Evolutionary conservation across 2,329 filamentous ascomycete genomes (phyloP), one percentile per base, ranked within the genome.

Genomic region (Monilinia laxa): DNA sequence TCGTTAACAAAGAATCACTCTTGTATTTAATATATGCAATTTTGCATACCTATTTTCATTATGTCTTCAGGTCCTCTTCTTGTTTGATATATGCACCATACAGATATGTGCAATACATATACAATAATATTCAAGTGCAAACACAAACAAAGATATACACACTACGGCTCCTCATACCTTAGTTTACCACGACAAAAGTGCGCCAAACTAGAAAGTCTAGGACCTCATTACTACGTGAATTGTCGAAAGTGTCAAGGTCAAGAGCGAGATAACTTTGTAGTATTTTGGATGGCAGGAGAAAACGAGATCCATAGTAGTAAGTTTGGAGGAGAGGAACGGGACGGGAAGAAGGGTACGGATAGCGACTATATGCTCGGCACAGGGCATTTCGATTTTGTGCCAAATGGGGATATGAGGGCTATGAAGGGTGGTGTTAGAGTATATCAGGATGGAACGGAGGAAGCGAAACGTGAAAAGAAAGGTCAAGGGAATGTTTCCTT

Each of bases 21-120:
- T 23, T 23, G 18, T 10, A 12, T 54, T 53, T 14, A 16, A 18
- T 42, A n/a, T 42, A n/a, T 53, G 47, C 11, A 42, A n/a, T 31
- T 40, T 28, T 5, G 23, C 12, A 49, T 49, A 59, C 25, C 54
- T n/a, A 51, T 47, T 38, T 62, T 12, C 14, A 55, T 9, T n/a
- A 53, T 63, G 31, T 28, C 5, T 40, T 31, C 49, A 25, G 38
- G 6, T 18, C 35, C 9, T 16, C 18, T 40, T 31, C 35, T 54
- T 45, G 12, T 64, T 57, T 56, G 6, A 57, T 45, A 42, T n/a
- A 35, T 28, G 25, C 40, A 64, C 57, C 14, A 47, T 49, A 12
- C 25, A 64, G 20, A 31, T 38, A 57, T 56, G 62, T 64, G 62
- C 62, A 28, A 57, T 31, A 64, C 40, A 57, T 57, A 42, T 4